Evolutionary conservation across 306 rosid genomes (phyloP).

Genomic region (Spatholobus suberectus): DNA sequence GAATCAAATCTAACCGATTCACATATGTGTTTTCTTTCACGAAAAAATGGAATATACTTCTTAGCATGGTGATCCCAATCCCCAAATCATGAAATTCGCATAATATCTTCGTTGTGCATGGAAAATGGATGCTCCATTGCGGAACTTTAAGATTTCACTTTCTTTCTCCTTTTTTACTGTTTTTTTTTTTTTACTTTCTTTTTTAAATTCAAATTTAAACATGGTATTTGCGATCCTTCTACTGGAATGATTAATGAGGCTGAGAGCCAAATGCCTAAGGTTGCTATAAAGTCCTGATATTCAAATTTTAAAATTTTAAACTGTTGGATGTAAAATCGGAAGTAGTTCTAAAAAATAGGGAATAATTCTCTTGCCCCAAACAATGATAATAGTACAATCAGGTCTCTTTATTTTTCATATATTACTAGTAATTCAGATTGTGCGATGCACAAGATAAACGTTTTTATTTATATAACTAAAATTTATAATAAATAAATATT

Average conservation of each 20-base stretch:
- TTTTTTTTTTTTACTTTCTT: background rate
- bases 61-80: background rate
- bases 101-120: background rate
- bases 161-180: background rate
- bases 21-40: background rate
- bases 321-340: background rate
- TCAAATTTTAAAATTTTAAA: background rate
- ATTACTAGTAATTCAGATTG: too few species aligned
- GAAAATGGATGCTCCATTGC: background rate
- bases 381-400: too few species aligned
- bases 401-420: too few species aligned
- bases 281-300: background rate
- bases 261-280: background rate
- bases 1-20: background rate
- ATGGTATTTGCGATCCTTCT: background rate
- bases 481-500: too few species aligned
- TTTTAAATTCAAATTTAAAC: background rate
- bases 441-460: too few species aligned
- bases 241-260: background rate
- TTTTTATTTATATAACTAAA: too few species aligned
- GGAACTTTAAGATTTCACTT: background rate
- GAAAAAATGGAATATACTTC: slow-evolving; percentile 4
- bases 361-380: background rate
- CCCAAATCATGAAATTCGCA: background rate
- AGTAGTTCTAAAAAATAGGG: background rate